Percentiles rank a stretch among this genome's conserved stretches.
These are phyloP conservation scores for Allium fistulosum DNA, from an alignment of 106 monocot species.

Conservation along the genomic window DNA sequence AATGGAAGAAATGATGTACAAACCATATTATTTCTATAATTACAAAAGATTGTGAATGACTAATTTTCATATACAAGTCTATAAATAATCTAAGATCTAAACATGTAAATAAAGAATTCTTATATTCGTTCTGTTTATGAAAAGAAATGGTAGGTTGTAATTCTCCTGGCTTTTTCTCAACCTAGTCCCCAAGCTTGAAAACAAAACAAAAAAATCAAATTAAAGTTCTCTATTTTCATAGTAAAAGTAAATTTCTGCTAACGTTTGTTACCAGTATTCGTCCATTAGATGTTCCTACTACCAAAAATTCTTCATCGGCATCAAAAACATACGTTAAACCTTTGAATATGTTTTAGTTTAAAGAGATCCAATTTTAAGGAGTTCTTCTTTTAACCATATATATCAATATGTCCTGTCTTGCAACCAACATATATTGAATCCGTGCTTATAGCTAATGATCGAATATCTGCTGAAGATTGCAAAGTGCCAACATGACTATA, in stretches of 20 bases:
- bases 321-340: slow-evolving; percentile 40
- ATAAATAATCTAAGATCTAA: neutral
- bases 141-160: neutral
- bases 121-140: neutral
- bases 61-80: no score
- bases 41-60: no score
- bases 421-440: slow-evolving; percentile 43
- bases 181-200: slow-evolving; percentile 52
- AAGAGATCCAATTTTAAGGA: slow-evolving; percentile 21
- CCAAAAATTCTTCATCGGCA: slow-evolving; percentile 34
- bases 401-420: slow-evolving; percentile 28
- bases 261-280: slow-evolving; percentile 28
- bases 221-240: no score
- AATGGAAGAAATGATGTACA: no score
- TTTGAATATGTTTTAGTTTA: slow-evolving; percentile 14
- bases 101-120: slow-evolving; percentile 1
- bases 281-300: slow-evolving; percentile 47
- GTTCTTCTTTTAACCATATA: slow-evolving; percentile 47
- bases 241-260: neutral
- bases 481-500: slow-evolving; percentile 38
- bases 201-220: slow-evolving; percentile 3
- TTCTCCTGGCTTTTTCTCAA: slow-evolving; percentile 6
- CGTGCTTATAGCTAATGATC: slow-evolving; percentile 36
- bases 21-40: no score
- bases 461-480: slow-evolving; percentile 27